These are phyloP conservation scores for Urochloa ruziziensis DNA, from an alignment of 176 grass and related monocot genomes.

Conservation along the genomic window DNA sequence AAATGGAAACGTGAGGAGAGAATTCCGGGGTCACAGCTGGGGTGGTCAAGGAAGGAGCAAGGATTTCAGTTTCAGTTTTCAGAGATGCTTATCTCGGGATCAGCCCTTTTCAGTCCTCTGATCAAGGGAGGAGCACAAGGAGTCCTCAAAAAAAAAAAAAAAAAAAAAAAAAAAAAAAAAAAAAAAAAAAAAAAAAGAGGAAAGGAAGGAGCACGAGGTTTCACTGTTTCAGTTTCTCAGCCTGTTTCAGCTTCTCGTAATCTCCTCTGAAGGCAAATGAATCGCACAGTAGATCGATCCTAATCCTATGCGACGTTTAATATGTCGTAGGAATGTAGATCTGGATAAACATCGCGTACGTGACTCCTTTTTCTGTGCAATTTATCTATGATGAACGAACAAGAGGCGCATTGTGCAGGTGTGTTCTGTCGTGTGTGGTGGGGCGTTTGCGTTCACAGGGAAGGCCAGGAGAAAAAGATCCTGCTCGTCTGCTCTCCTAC, in stretches of 20 bases:
- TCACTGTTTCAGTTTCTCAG: no score
- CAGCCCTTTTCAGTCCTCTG: no score
- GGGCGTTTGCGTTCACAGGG: not conserved
- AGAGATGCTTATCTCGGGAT: not conserved
- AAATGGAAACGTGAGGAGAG: not conserved
- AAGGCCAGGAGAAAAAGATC: conserved; percentile 5
- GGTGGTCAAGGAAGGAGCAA: not conserved
- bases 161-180: no score
- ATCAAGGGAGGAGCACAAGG: no score
- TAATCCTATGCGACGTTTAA: not conserved
- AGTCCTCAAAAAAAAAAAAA: no score
- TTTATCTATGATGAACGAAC: no score
- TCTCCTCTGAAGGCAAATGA: not conserved
- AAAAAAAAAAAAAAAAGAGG: no score
- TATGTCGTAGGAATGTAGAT: not conserved
- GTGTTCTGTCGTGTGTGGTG: not conserved
- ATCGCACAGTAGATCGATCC: not conserved
- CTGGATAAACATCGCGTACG: not conserved
- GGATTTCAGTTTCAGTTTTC: conserved; percentile 19
- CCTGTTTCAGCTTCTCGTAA: not conserved
- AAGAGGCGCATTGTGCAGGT: not conserved
- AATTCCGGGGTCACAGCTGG: no score
- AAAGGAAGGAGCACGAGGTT: no score
- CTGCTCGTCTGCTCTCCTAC: not conserved
- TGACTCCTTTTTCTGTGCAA: not conserved